Base-by-base conservation (phyloP, 345 rosid genomes). In the Xanthoceras sorbifolium region DNA sequence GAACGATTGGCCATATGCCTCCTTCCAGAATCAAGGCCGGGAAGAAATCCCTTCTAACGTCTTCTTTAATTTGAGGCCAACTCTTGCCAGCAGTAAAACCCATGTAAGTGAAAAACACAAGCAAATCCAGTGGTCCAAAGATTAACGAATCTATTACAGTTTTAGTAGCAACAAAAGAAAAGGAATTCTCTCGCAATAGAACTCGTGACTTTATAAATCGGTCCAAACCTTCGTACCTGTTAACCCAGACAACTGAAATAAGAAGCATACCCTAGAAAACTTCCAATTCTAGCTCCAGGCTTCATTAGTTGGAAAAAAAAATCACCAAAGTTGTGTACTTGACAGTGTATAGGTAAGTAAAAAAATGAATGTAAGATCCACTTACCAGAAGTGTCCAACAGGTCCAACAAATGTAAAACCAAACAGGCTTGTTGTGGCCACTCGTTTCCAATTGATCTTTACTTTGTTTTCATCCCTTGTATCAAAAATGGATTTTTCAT, bases 11-110 rank as follows among this genome's bases (percentile, higher is more conserved):
- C 97, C 99, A 93, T 68, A 88, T 78, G 23, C 94, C 91, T 8
- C 98, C 98, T 77, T 93, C 99, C 60, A 93, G 74, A 67, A 90
- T 82, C 85, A 96, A 74, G 66, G 99, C 96, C 0, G 98, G 99
- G 25, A 92, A 86, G 79, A 96, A 93, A 83, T 96, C 99, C 72
- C 99, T 92, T 88, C 86, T 92, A 82, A 96, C n/a, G 22, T 87
- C 94, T 88, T 93, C 94, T 84, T 90, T 93, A 70, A 93, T 94
- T 85, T 89, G 91, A 25, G 86, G 62, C 62, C 25, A 5, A 80
- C 79, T 91, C 86, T 93, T 93, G 23, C 98, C 97, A 0, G 90
- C 66, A 17, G 94, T 83, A 78, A 87, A 90, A 55, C 99, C 99
- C 96, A 93, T 90, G 82, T 93, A 95, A 42, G 93, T 83, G 86